Conservation (phyloP, 257 asterid species). For the Penstemon davidsonii region DNA sequence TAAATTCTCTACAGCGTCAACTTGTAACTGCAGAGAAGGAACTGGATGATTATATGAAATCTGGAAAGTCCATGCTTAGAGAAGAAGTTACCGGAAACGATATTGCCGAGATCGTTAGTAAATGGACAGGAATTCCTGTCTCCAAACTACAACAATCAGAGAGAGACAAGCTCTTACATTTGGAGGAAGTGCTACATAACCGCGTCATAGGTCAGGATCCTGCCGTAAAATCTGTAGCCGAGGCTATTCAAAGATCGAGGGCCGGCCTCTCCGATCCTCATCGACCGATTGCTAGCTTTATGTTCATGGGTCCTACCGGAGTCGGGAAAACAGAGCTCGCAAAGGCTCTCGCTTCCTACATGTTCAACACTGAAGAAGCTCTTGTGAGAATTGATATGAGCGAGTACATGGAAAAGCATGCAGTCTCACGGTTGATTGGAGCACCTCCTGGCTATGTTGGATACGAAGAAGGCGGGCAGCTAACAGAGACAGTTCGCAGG, state of each 20-base stretch:
- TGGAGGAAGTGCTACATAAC: conserved; percentile 82
- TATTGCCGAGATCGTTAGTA: conserved; percentile 91
- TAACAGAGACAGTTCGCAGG: conserved; percentile 81
- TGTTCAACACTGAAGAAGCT: conserved; percentile 93
- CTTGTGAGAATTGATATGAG: conserved; percentile 96
- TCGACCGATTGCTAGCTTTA: conserved; percentile 95
- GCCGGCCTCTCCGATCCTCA: conserved; percentile 97
- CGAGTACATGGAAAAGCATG: conserved; percentile 97
- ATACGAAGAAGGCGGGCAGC: conserved; percentile 93
- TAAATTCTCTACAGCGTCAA: conserved; percentile 85
- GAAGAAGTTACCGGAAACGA: conserved; percentile 88
- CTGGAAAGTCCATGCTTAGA: conserved; percentile 92
- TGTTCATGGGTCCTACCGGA: conserved; percentile 99
- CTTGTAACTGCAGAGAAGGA: conserved; percentile 81
- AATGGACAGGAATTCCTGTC: conserved; percentile 97
- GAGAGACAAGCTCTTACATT: conserved; percentile 73
- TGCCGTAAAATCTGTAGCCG: conserved; percentile 92
- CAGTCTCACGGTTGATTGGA: conserved; percentile 87
- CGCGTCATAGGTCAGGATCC: conserved; percentile 92
- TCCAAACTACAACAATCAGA: conserved; percentile 87
- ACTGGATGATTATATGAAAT: conserved; percentile 69
- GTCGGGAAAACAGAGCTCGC: conserved; percentile 98
- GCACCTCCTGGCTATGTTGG: conserved; percentile 99
- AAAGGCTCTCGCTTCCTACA: conserved; percentile 81
- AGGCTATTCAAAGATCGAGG: conserved; percentile 87